Base-by-base conservation (phyloP, 192 early-diverging fungal species). In the Coemansia sp. region DNA sequence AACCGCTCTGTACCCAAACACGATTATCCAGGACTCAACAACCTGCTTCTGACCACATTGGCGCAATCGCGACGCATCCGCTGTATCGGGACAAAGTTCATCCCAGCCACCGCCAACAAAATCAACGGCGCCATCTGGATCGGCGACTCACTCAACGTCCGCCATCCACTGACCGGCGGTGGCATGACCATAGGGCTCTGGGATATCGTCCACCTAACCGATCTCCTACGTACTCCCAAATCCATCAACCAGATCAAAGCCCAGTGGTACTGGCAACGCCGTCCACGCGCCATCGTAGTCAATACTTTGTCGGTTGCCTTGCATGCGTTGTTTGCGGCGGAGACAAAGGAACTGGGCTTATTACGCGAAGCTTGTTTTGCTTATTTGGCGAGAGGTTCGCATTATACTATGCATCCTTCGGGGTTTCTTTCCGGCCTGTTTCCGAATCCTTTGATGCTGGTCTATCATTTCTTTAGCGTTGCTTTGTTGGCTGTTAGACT, bases 161-260 rank as follows among this genome's bases (percentile, higher is more conserved):
- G 96, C 37, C 95, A 98, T 68, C 95, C 95, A 17, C 83, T 99
- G 61, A 98, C 95, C 0, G 96, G 96, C 55, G 95, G 89, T 79
- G 97, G 97, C 28, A 99, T 99, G 97, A 97, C 97, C 0, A 91
- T 99, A 0, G 97, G 89, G 1, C 86, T 98, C 45, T 95, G 92
- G 86, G 97, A 99, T 76, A 91, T 94, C 4, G 91, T 95, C 1
- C 85, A 89, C 35, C 56, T 97, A 34, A 61, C 84, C 8, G 85
- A 93, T 4, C 71, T 91, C n/a, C 76, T 94, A 52, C 32, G 85
- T 39, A 83, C 88, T 34, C 79, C 71, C 37, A 85, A 90, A 11
- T 73, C 61, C 18, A 11, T 73, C 4, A 75, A 73, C 2, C 38
- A 79, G 8, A 68, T 92, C 37, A 65, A 75, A 58, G 81, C 82